Conservation (phyloP, 805 yeast species). For the Schizosaccharomyces pombe region DNA sequence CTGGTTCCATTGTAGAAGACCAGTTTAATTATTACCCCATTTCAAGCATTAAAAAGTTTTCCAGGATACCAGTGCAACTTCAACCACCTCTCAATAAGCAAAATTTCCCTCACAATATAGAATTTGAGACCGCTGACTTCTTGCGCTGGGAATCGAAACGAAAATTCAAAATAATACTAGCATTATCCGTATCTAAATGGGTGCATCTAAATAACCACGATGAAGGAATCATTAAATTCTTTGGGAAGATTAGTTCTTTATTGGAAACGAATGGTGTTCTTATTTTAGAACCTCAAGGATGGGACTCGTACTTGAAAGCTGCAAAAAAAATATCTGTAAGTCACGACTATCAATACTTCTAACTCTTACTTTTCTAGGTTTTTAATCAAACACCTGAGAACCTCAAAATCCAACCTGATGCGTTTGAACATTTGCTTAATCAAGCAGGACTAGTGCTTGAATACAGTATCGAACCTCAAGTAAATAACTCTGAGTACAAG, state of each 20-base stretch:
- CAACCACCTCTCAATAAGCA: neutral
- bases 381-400: too few species aligned
- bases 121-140: neutral
- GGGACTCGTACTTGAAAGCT: neutral
- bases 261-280: neutral
- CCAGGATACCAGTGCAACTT: neutral
- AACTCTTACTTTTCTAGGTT: too few species aligned
- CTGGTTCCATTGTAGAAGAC: neutral
- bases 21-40: neutral
- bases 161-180: neutral
- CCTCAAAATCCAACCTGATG: too few species aligned
- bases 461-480: too few species aligned
- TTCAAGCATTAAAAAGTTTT: neutral
- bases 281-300: neutral
- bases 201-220: slow-evolving; percentile 1
- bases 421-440: too few species aligned
- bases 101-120: neutral
- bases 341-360: neutral
- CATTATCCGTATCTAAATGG: neutral
- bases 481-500: too few species aligned
- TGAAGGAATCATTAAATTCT: neutral
- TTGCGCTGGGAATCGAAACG: neutral
- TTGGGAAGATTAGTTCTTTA: neutral
- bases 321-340: neutral
- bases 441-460: too few species aligned